These are phyloP conservation scores for Neoascochyta sp. DNA, from an alignment of 2,329 filamentous ascomycete genomes.

Conservation along the genomic window DNA sequence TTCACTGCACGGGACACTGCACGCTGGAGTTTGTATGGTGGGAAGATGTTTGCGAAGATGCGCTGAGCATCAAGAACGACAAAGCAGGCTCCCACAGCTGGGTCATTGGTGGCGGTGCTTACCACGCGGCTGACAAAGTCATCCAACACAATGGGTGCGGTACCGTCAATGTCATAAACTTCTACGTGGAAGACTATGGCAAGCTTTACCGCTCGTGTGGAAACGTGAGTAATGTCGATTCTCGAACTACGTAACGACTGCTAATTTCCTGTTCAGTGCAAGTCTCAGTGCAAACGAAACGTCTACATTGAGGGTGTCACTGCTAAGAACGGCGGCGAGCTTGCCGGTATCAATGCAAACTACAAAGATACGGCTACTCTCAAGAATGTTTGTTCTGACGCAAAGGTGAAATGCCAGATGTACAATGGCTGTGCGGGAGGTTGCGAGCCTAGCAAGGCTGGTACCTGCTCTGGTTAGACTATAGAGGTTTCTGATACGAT, in stretches of 20 bases:
- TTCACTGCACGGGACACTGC: constrained; percentile 50
- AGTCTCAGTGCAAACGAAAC: constrained; percentile 44
- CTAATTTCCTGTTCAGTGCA: constrained; percentile 23
- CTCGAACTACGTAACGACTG: not conserved
- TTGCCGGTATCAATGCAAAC: constrained; percentile 50
- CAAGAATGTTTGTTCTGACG: constrained; percentile 25
- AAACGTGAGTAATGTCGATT: constrained; percentile 15
- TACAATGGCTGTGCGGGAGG: constrained; percentile 27
- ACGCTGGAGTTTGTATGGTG: constrained; percentile 45
- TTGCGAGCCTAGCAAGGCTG: constrained; percentile 26
- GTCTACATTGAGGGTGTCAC: constrained; percentile 44
- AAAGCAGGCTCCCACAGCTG: constrained; percentile 27
- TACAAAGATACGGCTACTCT: constrained; percentile 47
- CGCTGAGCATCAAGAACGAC: constrained; percentile 33
- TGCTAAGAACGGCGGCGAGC: constrained; percentile 40
- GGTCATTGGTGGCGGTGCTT: constrained; percentile 42
- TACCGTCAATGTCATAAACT: constrained; percentile 36
- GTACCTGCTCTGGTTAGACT: constrained; percentile 20
- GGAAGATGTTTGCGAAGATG: constrained; percentile 41
- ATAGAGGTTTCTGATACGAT: no score
- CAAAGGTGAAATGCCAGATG: constrained; percentile 24
- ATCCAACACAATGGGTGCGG: constrained; percentile 42
- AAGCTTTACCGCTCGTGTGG: constrained; percentile 48
- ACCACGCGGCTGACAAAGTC: constrained; percentile 38
- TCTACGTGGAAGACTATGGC: constrained; percentile 33